A percentile compares a stretch with the other conserved stretches of the same genome.
Conservation (phyloP, 139 green algal genomes). For the Volvox africanus region DNA sequence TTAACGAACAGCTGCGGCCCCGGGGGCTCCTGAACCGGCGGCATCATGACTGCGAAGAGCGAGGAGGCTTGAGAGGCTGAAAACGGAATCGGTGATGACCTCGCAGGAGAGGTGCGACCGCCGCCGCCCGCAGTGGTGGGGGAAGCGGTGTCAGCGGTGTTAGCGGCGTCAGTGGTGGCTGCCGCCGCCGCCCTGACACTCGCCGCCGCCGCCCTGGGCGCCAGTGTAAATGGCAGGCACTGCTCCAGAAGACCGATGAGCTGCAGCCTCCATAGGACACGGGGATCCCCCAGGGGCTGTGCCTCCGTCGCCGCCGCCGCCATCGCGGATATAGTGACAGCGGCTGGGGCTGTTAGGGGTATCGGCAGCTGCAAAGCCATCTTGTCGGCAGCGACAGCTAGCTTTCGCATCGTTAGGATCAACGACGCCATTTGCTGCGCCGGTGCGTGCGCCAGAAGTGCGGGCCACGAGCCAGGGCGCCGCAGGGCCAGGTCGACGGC, state of each 20-base stretch:
- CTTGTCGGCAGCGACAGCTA: background rate
- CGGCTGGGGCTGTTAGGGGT: background rate
- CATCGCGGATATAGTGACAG: background rate
- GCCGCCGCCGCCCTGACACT: background rate
- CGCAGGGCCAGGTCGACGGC: constrained; percentile 3
- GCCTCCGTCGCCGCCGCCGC: background rate
- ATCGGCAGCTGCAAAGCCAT: background rate
- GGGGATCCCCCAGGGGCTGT: background rate
- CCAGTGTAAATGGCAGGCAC: background rate
- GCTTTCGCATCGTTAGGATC: background rate
- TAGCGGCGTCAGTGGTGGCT: background rate
- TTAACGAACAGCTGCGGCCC: background rate
- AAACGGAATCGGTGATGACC: background rate
- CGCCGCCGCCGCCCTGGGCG: background rate
- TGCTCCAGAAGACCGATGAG: constrained; percentile 4
- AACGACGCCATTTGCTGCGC: background rate
- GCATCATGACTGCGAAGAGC: background rate
- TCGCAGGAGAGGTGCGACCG: background rate
- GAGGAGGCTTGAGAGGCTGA: background rate
- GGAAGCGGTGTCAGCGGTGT: background rate
- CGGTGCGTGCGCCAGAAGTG: background rate
- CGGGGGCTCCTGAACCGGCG: background rate
- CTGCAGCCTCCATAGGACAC: background rate
- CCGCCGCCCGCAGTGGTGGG: background rate
- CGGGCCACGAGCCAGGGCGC: background rate